Evolutionary conservation across 257 asterid species (phyloP).

Genomic region (Handroanthus guayacan): DNA sequence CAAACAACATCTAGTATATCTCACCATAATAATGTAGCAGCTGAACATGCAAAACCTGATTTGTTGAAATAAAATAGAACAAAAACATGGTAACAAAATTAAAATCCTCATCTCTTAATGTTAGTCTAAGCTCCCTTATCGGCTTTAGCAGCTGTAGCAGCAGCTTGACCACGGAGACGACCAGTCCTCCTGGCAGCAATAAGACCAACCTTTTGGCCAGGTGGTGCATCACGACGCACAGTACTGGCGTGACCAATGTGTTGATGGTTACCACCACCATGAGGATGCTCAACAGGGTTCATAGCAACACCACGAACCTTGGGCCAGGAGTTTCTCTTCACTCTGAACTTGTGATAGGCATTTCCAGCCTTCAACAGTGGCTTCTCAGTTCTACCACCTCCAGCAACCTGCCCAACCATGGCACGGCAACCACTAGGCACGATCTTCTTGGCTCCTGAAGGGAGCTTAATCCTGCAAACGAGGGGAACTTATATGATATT

Average conservation of each 20-base stretch:
- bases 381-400: conserved; percentile 87
- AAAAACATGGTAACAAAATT: conserved; percentile 10
- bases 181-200: conserved; percentile 87
- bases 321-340: conserved; percentile 84
- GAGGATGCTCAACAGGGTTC: conserved; percentile 89
- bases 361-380: conserved; percentile 81
- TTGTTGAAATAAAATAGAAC: not conserved
- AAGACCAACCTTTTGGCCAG: conserved; percentile 88
- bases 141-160: conserved; percentile 73
- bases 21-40: conserved; percentile 17
- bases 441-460: conserved; percentile 83
- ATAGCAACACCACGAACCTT: conserved; percentile 93
- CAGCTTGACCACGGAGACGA: conserved; percentile 83
- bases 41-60: conserved; percentile 26
- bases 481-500: not conserved
- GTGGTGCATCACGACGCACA: conserved; percentile 85
- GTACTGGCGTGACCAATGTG: conserved; percentile 88
- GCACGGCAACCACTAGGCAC: conserved; percentile 83
- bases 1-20: conserved; percentile 44
- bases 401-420: conserved; percentile 89
- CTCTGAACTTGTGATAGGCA: conserved; percentile 77
- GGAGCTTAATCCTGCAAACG: conserved; percentile 65
- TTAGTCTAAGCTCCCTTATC: conserved; percentile 49
- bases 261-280: conserved; percentile 92
- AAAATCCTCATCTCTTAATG: not conserved